Conservation (phyloP, 2,329 filamentous ascomycete genomes). For the Helotiales sp. region DNA sequence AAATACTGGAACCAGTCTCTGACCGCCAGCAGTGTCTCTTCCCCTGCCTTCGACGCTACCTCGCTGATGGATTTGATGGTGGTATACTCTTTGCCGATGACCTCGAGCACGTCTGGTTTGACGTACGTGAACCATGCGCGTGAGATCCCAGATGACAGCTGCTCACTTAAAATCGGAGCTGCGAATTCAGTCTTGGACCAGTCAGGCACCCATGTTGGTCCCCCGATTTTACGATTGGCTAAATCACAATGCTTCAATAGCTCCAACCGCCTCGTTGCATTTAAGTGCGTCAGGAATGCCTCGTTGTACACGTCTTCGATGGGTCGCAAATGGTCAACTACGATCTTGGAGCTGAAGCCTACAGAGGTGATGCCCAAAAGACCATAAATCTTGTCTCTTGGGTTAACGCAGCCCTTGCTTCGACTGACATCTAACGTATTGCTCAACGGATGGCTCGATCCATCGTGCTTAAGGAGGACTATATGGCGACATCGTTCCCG, state of each 20-base stretch:
- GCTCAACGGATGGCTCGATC: neutral
- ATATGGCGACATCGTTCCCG: neutral
- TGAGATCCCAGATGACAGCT: neutral
- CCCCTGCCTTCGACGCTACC: neutral
- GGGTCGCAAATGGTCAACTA: neutral
- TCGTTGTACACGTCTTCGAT: neutral
- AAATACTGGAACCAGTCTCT: neutral
- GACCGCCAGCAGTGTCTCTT: neutral
- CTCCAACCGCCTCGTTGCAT: neutral
- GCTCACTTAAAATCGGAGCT: neutral
- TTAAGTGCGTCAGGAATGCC: neutral
- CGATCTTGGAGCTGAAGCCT: neutral
- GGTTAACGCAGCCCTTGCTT: neutral
- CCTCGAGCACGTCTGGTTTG: neutral
- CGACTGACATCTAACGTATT: neutral
- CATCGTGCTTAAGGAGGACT: neutral
- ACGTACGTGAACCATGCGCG: neutral
- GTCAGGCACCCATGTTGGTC: neutral
- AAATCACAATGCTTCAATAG: neutral
- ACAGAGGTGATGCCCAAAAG: neutral
- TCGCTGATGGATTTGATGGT: neutral
- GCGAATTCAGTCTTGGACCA: neutral
- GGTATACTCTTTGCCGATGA: neutral
- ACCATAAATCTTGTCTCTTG: neutral
- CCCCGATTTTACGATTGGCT: neutral